Evolutionary conservation across 148 eudicot genomes (phyloP), one percentile per base, ranked within the genome.

Genomic region (Agrostemma githago): DNA sequence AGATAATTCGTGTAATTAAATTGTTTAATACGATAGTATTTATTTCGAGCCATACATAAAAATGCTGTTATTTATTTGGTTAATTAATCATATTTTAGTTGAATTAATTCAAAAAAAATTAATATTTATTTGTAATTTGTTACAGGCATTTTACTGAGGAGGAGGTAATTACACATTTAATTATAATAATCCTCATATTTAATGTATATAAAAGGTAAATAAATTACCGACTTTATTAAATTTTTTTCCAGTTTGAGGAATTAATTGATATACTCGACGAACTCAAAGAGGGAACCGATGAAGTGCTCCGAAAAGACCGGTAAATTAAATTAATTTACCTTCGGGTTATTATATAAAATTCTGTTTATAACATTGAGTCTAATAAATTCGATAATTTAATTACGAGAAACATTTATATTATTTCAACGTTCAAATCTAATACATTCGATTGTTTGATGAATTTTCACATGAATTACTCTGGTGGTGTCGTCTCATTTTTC

Each of bases 61-160:
- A 26, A 62, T 62, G 8, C 6, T 59, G 20, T 59, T 16, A 4
- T 14, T 19, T 4, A 17, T 59, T 11, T 58, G 19, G 17, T 58
- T 58, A 16, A 4, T n/a, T 16, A 26, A 17, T 70, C 62, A 5
- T 66, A 34, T 78, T 39, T 41, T 5, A 48, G 38, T 69, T 57
- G 6, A 12, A 56, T 57, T 57, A 73, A 65, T 65, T 67, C 21
- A 57, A 26, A 26, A 26, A 26, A 26, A 26, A 26, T 26, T 26
- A 26, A 34, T 61, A 37, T 58, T 51, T 14, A 3, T 76, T 42
- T 70, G 58, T 12, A 56, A 4, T 5, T 66, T 10, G 14, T 73
- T 72, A 74, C 80, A 81, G 83, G 72, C 56, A 77, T 58, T 37
- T 81, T 34, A 57, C 80, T 19, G 80, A 74, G 3, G 56, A 5